Percentiles rank a stretch among this genome's conserved stretches.
These are phyloP conservation scores for Diatrype stigma DNA, from an alignment of 2,329 filamentous ascomycete genomes.

Conservation along the genomic window DNA sequence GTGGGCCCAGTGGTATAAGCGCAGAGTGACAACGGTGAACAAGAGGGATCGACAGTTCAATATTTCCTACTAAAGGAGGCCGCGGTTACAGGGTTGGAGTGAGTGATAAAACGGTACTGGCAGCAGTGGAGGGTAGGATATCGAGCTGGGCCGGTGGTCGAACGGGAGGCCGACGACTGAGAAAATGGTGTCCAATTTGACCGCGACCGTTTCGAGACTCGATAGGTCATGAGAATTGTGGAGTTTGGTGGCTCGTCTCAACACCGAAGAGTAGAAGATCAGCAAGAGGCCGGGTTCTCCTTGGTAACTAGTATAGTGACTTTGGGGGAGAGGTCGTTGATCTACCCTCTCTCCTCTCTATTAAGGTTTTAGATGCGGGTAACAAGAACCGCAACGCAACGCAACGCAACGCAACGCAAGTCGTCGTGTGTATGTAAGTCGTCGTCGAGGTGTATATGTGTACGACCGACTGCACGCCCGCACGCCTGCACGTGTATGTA, in stretches of 20 bases:
- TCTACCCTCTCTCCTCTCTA: slow-evolving; percentile 4
- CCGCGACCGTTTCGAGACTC: slow-evolving; percentile 30
- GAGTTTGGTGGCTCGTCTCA: slow-evolving; percentile 33
- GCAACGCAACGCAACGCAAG: too few species aligned
- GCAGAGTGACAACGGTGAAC: slow-evolving; percentile 46
- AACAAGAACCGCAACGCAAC: background rate
- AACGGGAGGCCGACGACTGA: slow-evolving; percentile 24
- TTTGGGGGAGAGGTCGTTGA: slow-evolving; percentile 9
- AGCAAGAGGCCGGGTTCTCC: slow-evolving; percentile 29
- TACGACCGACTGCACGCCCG: too few species aligned
- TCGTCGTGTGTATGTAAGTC: too few species aligned
- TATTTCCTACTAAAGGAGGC: slow-evolving; percentile 45
- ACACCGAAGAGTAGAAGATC: slow-evolving; percentile 33
- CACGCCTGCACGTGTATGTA: too few species aligned
- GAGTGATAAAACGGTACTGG: slow-evolving; percentile 18
- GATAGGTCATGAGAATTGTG: slow-evolving; percentile 29
- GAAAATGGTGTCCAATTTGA: slow-evolving; percentile 32
- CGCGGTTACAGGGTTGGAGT: slow-evolving; percentile 41
- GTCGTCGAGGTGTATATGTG: background rate
- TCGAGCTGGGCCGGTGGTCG: slow-evolving; percentile 17
- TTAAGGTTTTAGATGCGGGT: background rate
- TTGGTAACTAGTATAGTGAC: slow-evolving; percentile 17
- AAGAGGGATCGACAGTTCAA: slow-evolving; percentile 51
- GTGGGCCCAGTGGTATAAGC: slow-evolving; percentile 32
- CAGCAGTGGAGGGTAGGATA: slow-evolving; percentile 23